Conservation (phyloP, 2,329 filamentous ascomycete genomes). For the Aspergillus udagawae region DNA sequence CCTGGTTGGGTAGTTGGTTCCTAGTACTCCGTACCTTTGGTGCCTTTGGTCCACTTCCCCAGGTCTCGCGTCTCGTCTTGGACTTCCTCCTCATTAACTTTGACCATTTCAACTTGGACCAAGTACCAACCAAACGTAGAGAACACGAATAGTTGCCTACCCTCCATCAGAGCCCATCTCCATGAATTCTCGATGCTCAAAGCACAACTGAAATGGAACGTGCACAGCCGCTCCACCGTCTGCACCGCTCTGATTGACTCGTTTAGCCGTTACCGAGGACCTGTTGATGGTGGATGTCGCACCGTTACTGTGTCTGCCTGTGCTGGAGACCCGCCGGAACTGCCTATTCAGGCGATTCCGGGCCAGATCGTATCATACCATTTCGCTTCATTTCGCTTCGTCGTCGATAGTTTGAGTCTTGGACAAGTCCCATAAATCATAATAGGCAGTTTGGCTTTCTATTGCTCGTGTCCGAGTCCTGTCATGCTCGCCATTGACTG, state of each 20-base stretch:
- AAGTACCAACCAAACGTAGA: too few species aligned
- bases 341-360: background rate
- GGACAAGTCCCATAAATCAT: too few species aligned
- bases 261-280: background rate
- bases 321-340: background rate
- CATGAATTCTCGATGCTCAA: background rate
- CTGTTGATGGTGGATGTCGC: background rate
- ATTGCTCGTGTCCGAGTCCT: background rate
- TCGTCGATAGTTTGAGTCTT: too few species aligned
- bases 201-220: background rate
- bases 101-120: too few species aligned
- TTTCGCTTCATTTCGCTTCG: background rate
- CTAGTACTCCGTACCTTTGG: too few species aligned
- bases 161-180: background rate
- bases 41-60: background rate
- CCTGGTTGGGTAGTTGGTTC: too few species aligned
- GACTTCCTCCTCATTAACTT: too few species aligned
- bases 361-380: background rate
- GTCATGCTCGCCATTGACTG: background rate
- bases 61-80: background rate
- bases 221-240: constrained; percentile 1
- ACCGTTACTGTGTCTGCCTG: background rate
- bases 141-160: too few species aligned
- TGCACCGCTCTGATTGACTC: background rate
- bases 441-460: background rate